Evolutionary conservation across 2,329 filamentous ascomycete species (phyloP).

Genomic region (Pseudogymnoascus sp.): DNA sequence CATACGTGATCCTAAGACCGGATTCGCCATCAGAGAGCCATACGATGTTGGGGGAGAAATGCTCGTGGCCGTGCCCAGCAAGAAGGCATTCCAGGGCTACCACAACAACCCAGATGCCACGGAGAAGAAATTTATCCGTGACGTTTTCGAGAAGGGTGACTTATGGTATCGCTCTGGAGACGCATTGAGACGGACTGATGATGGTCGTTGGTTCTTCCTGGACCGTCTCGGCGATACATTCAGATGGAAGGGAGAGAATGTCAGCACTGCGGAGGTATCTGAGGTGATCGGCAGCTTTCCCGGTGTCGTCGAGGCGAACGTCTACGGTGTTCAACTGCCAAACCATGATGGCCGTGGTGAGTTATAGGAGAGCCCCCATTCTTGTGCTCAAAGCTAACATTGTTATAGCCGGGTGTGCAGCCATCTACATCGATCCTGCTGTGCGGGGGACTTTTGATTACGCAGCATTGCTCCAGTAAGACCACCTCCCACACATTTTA

Average conservation of each 20-base stretch:
- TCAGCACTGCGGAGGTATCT: conserved; percentile 60
- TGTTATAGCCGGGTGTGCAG: conserved; percentile 52
- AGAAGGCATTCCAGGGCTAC: conserved; percentile 60
- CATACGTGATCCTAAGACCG: conserved; percentile 57
- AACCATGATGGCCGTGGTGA: conserved; percentile 53
- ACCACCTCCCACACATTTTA: neutral
- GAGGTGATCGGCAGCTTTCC: conserved; percentile 54
- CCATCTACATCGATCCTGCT: conserved; percentile 49
- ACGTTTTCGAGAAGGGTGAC: conserved; percentile 62
- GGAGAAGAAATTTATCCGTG: conserved; percentile 53
- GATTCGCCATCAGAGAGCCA: conserved; percentile 55
- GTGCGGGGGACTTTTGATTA: conserved; percentile 49
- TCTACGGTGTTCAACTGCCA: conserved; percentile 61
- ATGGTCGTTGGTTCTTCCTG: conserved; percentile 63
- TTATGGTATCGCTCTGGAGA: conserved; percentile 64
- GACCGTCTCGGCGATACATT: conserved; percentile 68
- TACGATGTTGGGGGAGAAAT: conserved; percentile 71
- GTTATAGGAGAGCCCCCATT: neutral
- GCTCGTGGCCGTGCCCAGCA: conserved; percentile 52
- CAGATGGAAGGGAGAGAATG: conserved; percentile 66
- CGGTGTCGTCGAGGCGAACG: conserved; percentile 57
- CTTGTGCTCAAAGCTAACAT: neutral
- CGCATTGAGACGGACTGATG: conserved; percentile 50
- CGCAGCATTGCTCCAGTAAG: conserved; percentile 46
- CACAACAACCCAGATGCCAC: conserved; percentile 61